Conservation (phyloP, 176 grass and related monocot species). For the Hordeum vulgare region DNA sequence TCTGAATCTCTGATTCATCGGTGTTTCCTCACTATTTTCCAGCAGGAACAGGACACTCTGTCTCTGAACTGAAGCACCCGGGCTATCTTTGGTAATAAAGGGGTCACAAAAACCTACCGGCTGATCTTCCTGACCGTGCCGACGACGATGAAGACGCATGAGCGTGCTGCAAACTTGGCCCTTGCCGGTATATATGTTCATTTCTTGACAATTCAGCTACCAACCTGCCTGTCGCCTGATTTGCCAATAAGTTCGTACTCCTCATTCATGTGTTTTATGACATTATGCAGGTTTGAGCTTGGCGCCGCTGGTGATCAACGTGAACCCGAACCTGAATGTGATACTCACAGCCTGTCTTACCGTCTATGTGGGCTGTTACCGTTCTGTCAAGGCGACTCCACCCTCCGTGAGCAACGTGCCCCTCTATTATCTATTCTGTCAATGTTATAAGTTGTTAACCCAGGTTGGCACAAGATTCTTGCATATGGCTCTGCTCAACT, state of each 20-base stretch:
- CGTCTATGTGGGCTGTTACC: conserved; percentile 87
- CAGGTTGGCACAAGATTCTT: neutral
- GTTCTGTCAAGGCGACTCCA: conserved; percentile 81
- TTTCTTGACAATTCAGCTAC: neutral
- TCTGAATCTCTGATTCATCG: neutral
- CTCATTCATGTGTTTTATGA: neutral
- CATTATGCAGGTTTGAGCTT: conserved; percentile 59
- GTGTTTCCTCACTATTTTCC: neutral
- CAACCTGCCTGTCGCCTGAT: neutral
- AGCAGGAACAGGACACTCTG: neutral
- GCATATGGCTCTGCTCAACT: neutral
- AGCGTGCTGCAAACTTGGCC: conserved; percentile 60
- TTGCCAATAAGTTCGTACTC: neutral
- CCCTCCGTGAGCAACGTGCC: conserved; percentile 49
- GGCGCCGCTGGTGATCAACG: conserved; percentile 67
- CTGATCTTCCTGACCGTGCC: neutral
- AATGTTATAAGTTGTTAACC: no score
- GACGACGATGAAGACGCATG: conserved; percentile 52
- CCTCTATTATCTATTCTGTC: neutral
- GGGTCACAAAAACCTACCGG: neutral
- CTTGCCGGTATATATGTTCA: conserved; percentile 50
- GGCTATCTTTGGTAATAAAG: neutral
- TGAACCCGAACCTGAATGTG: conserved; percentile 86
- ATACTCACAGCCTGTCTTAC: conserved; percentile 90
- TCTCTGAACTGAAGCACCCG: neutral